Percentiles rank a stretch among this genome's conserved stretches.
phyloP scores from a whole-genome alignment of 306 rosid species.

The Prunus campanulata region DNA sequence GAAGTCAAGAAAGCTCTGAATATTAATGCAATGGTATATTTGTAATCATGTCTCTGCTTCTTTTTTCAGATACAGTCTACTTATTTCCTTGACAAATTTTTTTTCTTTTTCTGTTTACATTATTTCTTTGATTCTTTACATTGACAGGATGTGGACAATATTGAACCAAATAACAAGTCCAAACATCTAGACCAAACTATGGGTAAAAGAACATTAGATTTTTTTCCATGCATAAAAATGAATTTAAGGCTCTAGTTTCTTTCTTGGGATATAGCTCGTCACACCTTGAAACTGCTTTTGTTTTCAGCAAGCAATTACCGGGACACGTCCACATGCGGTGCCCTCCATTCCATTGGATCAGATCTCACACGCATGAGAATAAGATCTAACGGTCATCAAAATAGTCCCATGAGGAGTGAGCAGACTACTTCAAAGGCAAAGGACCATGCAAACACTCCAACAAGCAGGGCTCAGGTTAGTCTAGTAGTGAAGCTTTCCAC shows the following conservation, averaged over 20 bases:
- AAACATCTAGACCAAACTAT: conserved; percentile 20
- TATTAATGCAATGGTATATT: conserved; percentile 58
- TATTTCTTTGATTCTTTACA: neutral
- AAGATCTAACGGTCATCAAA: conserved; percentile 40
- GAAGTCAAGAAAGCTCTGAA: conserved; percentile 71
- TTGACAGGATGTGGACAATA: conserved; percentile 61
- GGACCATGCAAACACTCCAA: conserved; percentile 68
- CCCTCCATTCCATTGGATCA: conserved; percentile 83
- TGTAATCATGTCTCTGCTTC: neutral
- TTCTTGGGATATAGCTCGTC: neutral
- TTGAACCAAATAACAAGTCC: conserved; percentile 48
- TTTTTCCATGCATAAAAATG: neutral
- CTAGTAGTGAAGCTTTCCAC: neutral
- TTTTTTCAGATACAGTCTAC: conserved; percentile 1
- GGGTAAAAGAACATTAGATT: conserved; percentile 36
- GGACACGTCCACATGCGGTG: conserved; percentile 79
- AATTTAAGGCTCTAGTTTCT: neutral
- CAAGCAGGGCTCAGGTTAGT: conserved; percentile 67
- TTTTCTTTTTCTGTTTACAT: neutral
- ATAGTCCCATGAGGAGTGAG: conserved; percentile 49
- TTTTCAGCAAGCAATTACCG: conserved; percentile 48
- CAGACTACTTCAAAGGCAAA: conserved; percentile 43
- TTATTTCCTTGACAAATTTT: neutral
- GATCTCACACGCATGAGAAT: conserved; percentile 92
- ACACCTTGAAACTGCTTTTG: conserved; percentile 11